Base-by-base conservation (phyloP, 2,329 filamentous ascomycete genomes). In the Byssochlamys sp. region DNA sequence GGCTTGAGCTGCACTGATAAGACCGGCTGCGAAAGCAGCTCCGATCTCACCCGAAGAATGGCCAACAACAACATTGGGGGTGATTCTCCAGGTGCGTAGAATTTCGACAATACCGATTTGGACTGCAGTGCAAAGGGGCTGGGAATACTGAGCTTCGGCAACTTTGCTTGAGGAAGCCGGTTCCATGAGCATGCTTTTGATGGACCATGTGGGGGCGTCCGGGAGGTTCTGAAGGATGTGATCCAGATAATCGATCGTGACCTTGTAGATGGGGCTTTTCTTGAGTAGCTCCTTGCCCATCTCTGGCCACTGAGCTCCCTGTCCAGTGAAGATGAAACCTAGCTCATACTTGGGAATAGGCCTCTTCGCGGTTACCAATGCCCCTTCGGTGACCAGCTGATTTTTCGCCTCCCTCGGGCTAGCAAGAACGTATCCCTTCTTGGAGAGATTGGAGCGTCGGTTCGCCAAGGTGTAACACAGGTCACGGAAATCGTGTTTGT, bases 311-410 rank as follows among this genome's bases (percentile, higher is more conserved):
- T 69, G 67, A 3, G 65, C 65, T 4, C 67, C 67, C 56, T 69
- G 67, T 25, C 67, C 67, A 4, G 66, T 68, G 57, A 68, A 69
- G 14, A 69, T 58, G 35, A 66, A 59, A 49, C 51, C 50, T 25
- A 51, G 35, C 19, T 19, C 19, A 19, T 19, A 19, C 19, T 19
- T 19, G 19, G 19, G 19, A 19, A 19, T 19, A 52, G 19, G 12
- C 25, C n/a, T 6, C 25, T 5, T 14, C 31, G 14, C 33, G 26
- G 31, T n/a, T n/a, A 49, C 31, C 25, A 12, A 14, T 12, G 25
- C 26, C 5, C 4, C 54, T 31, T 51, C 12, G 25, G 39, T 27
- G 19, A 25, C 2, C 10, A 24, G 14, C 11, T 31, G 50, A 24
- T 27, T 12, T 12, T 10, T n/a, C 4, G 9, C 51, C 51, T 28